Evolutionary conservation across 148 eudicot species (phyloP).

Genomic region (Rhododendron henanense): DNA sequence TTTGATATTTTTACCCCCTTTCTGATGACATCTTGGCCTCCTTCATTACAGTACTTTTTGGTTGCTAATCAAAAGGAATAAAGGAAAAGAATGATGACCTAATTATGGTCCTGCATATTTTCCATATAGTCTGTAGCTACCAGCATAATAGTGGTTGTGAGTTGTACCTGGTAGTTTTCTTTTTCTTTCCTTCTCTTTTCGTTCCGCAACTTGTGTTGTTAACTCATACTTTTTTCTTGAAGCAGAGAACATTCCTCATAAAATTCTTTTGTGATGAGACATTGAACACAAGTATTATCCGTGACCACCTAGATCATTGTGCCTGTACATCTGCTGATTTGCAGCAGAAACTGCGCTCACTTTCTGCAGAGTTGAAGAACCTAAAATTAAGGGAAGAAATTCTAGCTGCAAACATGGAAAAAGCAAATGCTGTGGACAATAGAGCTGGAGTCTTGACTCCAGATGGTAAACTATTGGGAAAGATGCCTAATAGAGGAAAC

Average conservation of each 20-base stretch:
- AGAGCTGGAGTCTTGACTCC: conserved; percentile 22
- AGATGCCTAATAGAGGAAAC: conserved; percentile 12
- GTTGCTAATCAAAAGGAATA: not conserved
- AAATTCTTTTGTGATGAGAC: conserved; percentile 51
- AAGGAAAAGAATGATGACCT: not conserved
- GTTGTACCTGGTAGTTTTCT: not conserved
- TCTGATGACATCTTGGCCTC: not conserved
- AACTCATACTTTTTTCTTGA: conserved; percentile 1
- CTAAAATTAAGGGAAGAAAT: conserved; percentile 37
- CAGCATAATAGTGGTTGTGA: not conserved
- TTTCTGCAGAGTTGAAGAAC: conserved; percentile 32
- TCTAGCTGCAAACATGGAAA: conserved; percentile 22
- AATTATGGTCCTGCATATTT: not conserved
- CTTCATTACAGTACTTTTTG: not conserved
- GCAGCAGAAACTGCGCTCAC: conserved; percentile 44
- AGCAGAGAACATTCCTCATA: conserved; percentile 51
- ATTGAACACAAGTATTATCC: conserved; percentile 32
- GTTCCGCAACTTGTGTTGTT: not conserved
- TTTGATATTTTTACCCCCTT: not conserved
- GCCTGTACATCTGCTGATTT: conserved; percentile 30
- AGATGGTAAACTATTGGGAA: conserved; percentile 18
- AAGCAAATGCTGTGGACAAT: conserved; percentile 12
- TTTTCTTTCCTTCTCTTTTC: not conserved
- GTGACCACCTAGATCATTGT: conserved; percentile 46
- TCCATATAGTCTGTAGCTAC: not conserved